These are phyloP conservation scores for Clonostachys rosea DNA, from an alignment of 2,329 filamentous ascomycete genomes.

Conservation along the genomic window DNA sequence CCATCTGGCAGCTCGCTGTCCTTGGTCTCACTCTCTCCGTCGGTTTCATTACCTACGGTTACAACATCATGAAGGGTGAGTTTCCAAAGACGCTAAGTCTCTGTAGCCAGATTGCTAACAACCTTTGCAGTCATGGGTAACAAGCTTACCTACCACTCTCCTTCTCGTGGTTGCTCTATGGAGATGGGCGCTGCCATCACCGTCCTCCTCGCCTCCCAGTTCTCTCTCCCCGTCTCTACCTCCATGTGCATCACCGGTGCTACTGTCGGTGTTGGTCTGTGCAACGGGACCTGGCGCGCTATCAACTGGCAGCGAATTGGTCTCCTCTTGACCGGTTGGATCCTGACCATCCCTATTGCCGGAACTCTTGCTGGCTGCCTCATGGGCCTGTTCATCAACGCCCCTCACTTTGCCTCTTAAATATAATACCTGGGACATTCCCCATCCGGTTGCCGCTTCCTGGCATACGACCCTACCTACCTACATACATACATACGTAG, in stretches of 20 bases:
- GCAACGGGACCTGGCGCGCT: slow-evolving; percentile 11
- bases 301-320: slow-evolving; percentile 17
- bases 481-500: too few species aligned
- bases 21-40: slow-evolving; percentile 24
- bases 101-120: neutral
- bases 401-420: slow-evolving; percentile 6
- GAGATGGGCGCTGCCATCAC: slow-evolving; percentile 30
- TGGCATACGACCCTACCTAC: too few species aligned
- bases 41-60: slow-evolving; percentile 31
- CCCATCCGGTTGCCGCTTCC: too few species aligned
- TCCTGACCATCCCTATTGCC: slow-evolving; percentile 18
- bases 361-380: slow-evolving; percentile 15
- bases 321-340: slow-evolving; percentile 17
- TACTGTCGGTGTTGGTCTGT: slow-evolving; percentile 14
- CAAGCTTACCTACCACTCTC: slow-evolving; percentile 30
- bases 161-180: slow-evolving; percentile 26
- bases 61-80: slow-evolving; percentile 24
- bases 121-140: slow-evolving; percentile 22
- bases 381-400: slow-evolving; percentile 16
- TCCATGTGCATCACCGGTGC: slow-evolving; percentile 17
- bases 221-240: slow-evolving; percentile 10
- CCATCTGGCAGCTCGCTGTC: slow-evolving; percentile 35
- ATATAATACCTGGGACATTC: too few species aligned
- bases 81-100: neutral
- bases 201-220: slow-evolving; percentile 5